Evolutionary conservation across 164 flowering plant genomes (phyloP), one percentile per base, ranked within the genome.

Genomic region (Paratinospora sagittata): DNA sequence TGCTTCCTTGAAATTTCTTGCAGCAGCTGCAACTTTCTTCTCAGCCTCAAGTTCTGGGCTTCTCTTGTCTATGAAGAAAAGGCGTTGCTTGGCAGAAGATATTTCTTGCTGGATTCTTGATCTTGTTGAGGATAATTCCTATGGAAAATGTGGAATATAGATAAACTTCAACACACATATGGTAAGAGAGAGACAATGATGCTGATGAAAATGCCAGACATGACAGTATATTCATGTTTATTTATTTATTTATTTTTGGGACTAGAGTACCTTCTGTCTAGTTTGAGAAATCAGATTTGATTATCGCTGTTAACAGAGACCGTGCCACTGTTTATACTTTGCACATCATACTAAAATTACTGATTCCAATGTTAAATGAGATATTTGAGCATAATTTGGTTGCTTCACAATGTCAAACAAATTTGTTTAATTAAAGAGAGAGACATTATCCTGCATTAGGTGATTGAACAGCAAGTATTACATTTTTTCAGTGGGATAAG

Each of bases 1-100:
- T 69, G 97, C 97, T 83, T 91, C 97, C 81, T 87, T 91, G 75
- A 91, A 91, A 78, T 91, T 91, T 77, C 97, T 85, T 61, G 90
- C 85, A 72, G 91, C 70, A 67, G 97, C 89, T 68, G 93, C 92
- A 67, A 89, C 92, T 80, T 83, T 89, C 81, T 91, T 91, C 69
- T 91, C 92, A 41, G 92, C 83, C 66, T 91, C 93, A 60, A 91
- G 83, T 62, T 91, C 97, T 63, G 93, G 97, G 21, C 78, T 80
- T 82, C 92, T 84, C 73, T 88, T 89, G 72, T 91, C 89, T 65
- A 86, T 84, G 82, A 87, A 89, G 65, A 83, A 64, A 52, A 91
- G 79, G 71, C 85, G 82, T 77, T 88, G 91, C 77, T 86, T 89
- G 55, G 65, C 74, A 66, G 97, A 80, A 73, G 86, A 78, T 70